Evolutionary conservation across 345 rosid genomes (phyloP).

Genomic region (Sonneratia caseolaris): DNA sequence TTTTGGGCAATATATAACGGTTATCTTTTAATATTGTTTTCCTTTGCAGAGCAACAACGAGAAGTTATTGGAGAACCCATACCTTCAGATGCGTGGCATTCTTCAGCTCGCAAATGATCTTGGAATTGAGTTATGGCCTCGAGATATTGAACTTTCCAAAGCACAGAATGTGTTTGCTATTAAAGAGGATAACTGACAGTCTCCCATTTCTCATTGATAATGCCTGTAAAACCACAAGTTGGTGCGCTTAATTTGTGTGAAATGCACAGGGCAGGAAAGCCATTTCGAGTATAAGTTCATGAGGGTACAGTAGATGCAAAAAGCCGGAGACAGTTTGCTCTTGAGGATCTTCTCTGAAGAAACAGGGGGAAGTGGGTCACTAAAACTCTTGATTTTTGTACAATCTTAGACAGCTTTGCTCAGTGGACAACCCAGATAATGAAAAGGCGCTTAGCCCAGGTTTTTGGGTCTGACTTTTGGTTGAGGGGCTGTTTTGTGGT

Average conservation of each 20-base stretch:
- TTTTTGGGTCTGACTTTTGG: neutral
- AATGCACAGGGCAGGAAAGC: neutral
- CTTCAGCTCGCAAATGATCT: conserved; percentile 76
- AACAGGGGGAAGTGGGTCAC: neutral
- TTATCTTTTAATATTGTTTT: conserved; percentile 3
- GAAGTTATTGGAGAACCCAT: conserved; percentile 89
- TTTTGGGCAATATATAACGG: neutral
- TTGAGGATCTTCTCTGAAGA: neutral
- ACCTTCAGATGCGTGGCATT: conserved; percentile 96
- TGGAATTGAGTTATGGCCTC: conserved; percentile 23
- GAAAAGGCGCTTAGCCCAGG: neutral
- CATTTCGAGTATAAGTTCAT: neutral
- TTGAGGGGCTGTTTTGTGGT: neutral
- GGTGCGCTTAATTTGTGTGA: neutral
- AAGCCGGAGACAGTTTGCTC: neutral
- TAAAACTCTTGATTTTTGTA: neutral
- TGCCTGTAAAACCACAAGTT: neutral
- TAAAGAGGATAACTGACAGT: neutral
- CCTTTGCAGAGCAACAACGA: conserved; percentile 85
- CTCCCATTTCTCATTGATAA: neutral
- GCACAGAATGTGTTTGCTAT: neutral
- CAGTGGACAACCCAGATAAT: neutral
- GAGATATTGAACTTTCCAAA: neutral
- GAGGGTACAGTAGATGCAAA: neutral
- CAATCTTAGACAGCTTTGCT: neutral